phyloP scores from a whole-genome alignment of 768 basidiomycete species.

The Mycena chlorophos region DNA sequence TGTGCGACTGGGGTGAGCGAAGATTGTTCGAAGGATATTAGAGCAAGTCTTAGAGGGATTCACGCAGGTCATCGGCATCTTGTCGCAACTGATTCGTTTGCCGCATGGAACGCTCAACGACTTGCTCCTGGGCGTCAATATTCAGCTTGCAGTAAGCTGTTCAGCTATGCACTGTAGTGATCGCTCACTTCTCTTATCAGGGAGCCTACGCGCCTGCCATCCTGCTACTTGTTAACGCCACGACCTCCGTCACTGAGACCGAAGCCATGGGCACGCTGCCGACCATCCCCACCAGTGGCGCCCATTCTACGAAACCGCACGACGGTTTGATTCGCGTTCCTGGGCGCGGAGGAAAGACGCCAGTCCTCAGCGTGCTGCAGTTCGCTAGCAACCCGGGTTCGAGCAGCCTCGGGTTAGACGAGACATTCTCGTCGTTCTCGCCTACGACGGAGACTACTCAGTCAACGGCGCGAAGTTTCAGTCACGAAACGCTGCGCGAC shows the following conservation, averaged over 20 bases:
- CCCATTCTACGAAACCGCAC: too few relatives aligned
- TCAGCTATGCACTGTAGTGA: background rate
- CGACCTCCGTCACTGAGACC: background rate
- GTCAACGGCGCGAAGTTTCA: background rate
- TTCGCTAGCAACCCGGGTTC: background rate
- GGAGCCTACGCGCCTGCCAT: constrained; percentile 13
- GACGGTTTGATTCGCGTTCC: background rate
- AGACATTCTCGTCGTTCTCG: background rate
- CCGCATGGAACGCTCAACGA: constrained; percentile 14
- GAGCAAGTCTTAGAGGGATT: constrained; percentile 1
- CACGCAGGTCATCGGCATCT: constrained; percentile 6
- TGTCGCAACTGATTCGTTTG: constrained; percentile 9
- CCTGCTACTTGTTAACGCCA: constrained; percentile 10
- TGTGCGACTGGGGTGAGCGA: constrained; percentile 13
- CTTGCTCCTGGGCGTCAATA: constrained; percentile 3
- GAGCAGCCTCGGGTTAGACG: background rate
- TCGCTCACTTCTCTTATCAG: background rate
- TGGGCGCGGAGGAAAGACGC: background rate
- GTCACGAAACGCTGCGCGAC: background rate
- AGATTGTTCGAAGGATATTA: background rate
- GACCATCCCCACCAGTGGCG: background rate
- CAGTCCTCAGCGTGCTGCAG: background rate
- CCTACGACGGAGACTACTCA: background rate
- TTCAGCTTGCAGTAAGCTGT: constrained; percentile 11
- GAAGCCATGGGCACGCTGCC: constrained; percentile 1